Evolutionary conservation across 2,329 filamentous ascomycete species (phyloP), one percentile per base, ranked within the genome.

Genomic region (Calycina herbarum): DNA sequence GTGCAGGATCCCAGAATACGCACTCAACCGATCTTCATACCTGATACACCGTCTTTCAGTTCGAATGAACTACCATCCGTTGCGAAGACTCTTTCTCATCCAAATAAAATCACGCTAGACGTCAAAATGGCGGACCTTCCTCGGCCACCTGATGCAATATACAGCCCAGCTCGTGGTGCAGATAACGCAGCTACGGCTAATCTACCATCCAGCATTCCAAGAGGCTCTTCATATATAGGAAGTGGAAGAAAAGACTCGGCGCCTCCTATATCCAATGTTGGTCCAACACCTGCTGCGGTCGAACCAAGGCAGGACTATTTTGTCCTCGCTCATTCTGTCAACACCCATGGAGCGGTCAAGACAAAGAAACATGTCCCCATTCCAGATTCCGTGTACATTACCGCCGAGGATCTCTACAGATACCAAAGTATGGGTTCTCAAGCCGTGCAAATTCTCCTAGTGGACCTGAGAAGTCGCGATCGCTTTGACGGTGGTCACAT

Each of bases 401-500:
- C 68, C 48, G 86, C 90, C 0, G 83, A 90, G 65, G 87, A 90
- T 63, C 82, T 99, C 1, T 85, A 89, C 67, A 85, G 89, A 58
- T 90, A 90, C 64, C 86, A 96, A 74, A 82, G 83, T 64, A 81
- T 82, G 66, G 78, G 77, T 0, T 76, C 81, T 15, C 73, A 78
- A 73, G 70, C 84, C 74, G 67, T 93, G 79, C 79, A 88, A 78
- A 83, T 97, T 29, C 80, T 99, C 13, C 77, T 98, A 29, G 93
- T 99, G 69, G 95, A 99, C 77, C 87, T 97, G 54, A 89, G 95
- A 48, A 82, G 86, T 64, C 88, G 95, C 31, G 86, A 91, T 62
- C 86, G 91, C 8, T 99, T 92, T 74, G 93, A 98, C 71, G 84
- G 89, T 59, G 95, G 95, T 0, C 95, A 99, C 75, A 93, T 99